Conservation (phyloP, 179 eudicot genomes). For the Amaranthus tricolor region DNA sequence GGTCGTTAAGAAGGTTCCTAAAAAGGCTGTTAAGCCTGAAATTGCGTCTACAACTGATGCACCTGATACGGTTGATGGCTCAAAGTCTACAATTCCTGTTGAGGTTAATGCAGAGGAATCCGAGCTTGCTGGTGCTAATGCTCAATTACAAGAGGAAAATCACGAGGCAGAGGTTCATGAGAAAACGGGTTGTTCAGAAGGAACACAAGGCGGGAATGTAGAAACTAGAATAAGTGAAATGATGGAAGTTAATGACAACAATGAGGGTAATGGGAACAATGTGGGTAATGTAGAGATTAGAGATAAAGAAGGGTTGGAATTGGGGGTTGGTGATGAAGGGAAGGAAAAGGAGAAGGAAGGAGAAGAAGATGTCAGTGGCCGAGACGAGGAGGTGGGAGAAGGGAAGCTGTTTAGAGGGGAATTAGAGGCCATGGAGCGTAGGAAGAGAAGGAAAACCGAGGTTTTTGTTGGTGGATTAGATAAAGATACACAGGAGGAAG, state of each 20-base stretch:
- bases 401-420: conserved; percentile 43
- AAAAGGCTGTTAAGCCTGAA: conserved; percentile 27
- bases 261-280: conserved; percentile 19
- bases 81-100: conserved; percentile 2
- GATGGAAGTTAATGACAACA: conserved; percentile 14
- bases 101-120: conserved; percentile 7
- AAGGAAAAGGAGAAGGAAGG: conserved; percentile 20
- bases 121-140: conserved; percentile 3
- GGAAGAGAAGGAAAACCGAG: conserved; percentile 55
- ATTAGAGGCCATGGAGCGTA: conserved; percentile 57
- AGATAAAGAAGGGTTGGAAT: conserved; percentile 14
- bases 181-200: conserved; percentile 13
- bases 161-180: conserved; percentile 10
- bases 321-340: conserved; percentile 11
- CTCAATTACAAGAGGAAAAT: conserved; percentile 11
- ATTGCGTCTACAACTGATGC: conserved; percentile 15
- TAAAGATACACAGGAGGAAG: conserved; percentile 53
- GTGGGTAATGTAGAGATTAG: conserved; percentile 1
- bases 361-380: conserved; percentile 17
- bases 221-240: not conserved
- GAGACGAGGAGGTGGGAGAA: conserved; percentile 28
- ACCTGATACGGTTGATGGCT: conserved; percentile 6
- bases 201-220: not conserved
- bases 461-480: conserved; percentile 65
- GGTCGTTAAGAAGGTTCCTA: conserved; percentile 51